Evolutionary conservation across 2,329 filamentous ascomycete genomes (phyloP).

Genomic region (Byssothecium circinans): DNA sequence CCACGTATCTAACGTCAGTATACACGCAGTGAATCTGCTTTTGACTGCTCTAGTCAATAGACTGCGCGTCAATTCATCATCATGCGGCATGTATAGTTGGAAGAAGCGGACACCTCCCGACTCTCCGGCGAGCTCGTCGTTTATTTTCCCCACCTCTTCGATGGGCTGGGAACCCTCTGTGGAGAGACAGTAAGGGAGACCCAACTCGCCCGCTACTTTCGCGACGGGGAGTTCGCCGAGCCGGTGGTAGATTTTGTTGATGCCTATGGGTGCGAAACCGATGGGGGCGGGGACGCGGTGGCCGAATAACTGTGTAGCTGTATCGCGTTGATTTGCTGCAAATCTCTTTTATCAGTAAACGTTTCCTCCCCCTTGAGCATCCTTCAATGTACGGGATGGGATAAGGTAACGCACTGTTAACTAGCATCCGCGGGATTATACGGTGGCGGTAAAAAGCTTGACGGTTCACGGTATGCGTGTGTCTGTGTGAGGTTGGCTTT

Average conservation of each 20-base stretch:
- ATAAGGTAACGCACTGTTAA: slow-evolving; percentile 52
- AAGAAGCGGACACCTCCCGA: slow-evolving; percentile 54
- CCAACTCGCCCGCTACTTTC: slow-evolving; percentile 61
- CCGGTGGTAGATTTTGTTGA: slow-evolving; percentile 66
- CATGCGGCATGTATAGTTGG: slow-evolving; percentile 66
- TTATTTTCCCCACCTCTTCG: slow-evolving; percentile 60
- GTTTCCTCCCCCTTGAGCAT: not conserved
- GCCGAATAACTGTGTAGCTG: slow-evolving; percentile 60
- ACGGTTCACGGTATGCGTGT: slow-evolving; percentile 59
- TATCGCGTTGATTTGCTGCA: slow-evolving; percentile 55
- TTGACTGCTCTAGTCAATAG: slow-evolving; percentile 59
- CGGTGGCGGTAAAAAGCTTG: slow-evolving; percentile 66
- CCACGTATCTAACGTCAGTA: slow-evolving; percentile 67
- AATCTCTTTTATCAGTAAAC: not conserved
- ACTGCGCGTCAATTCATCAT: slow-evolving; percentile 61
- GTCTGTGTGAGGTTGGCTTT: slow-evolving; percentile 58
- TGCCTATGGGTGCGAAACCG: slow-evolving; percentile 66
- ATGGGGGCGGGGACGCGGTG: slow-evolving; percentile 62
- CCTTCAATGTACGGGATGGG: no score
- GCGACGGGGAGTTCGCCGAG: slow-evolving; percentile 62
- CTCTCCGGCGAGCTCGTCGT: slow-evolving; percentile 45
- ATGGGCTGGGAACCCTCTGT: slow-evolving; percentile 61
- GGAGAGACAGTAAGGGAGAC: slow-evolving; percentile 61
- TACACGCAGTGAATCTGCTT: slow-evolving; percentile 59
- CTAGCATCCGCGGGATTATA: slow-evolving; percentile 63